Evolutionary conservation across 495 filamentous ascomycete genomes (phyloP).

Genomic region (Aspergillus bridgeri): DNA sequence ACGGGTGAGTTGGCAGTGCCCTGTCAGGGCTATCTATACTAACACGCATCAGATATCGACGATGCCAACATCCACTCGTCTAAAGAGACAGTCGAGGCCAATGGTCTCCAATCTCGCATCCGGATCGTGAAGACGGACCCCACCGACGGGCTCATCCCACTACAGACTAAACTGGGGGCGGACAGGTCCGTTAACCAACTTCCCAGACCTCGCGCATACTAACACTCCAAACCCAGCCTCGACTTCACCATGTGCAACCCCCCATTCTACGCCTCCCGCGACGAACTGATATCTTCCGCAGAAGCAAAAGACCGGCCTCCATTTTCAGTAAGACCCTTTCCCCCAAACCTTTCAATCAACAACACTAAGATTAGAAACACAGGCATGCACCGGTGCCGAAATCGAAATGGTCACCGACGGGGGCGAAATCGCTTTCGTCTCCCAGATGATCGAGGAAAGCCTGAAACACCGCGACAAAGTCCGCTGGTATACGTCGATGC

Average conservation of each 20-base stretch:
- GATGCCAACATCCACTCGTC: slow-evolving; percentile 63
- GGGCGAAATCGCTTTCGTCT: slow-evolving; percentile 79
- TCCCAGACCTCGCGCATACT: not conserved
- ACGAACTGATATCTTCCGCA: slow-evolving; percentile 65
- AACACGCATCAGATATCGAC: slow-evolving; percentile 65
- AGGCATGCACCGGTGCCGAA: slow-evolving; percentile 74
- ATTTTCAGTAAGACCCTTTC: slow-evolving; percentile 47
- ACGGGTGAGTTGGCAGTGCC: slow-evolving; percentile 48
- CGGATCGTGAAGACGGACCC: slow-evolving; percentile 53
- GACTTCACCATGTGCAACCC: slow-evolving; percentile 96
- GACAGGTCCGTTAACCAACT: slow-evolving; percentile 37
- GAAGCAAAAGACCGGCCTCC: slow-evolving; percentile 64
- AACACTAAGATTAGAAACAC: slow-evolving; percentile 6
- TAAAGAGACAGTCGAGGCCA: slow-evolving; percentile 56
- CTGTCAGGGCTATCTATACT: slow-evolving; percentile 1
- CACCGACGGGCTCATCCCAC: slow-evolving; percentile 57
- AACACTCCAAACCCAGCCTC: slow-evolving; percentile 34
- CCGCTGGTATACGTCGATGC: slow-evolving; percentile 89
- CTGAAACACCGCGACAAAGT: slow-evolving; percentile 55
- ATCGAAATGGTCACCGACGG: slow-evolving; percentile 85
- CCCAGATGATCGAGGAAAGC: slow-evolving; percentile 72
- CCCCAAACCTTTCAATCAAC: not conserved
- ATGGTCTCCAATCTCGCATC: slow-evolving; percentile 63
- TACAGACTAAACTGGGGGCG: slow-evolving; percentile 40
- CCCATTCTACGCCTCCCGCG: slow-evolving; percentile 77